Evolutionary conservation across 1,139 yeast species (phyloP).

Genomic region (Tardiomyces blankii): DNA sequence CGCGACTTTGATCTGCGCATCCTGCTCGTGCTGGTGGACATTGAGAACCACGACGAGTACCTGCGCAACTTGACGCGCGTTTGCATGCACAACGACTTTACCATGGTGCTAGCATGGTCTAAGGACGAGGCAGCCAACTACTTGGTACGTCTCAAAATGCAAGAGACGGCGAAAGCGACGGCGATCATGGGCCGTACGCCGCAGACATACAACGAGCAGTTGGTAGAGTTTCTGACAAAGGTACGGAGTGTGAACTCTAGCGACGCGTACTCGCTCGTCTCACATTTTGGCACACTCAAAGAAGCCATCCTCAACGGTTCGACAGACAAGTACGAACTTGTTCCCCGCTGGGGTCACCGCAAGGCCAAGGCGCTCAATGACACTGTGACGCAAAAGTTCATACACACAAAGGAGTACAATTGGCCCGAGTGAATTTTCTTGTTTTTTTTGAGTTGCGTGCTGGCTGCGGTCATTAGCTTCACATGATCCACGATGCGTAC

Average conservation of each 20-base stretch:
- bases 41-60: slow-evolving; percentile 61
- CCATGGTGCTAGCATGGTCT: slow-evolving; percentile 70
- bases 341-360: slow-evolving; percentile 43
- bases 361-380: slow-evolving; percentile 36
- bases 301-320: slow-evolving; percentile 35
- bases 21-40: slow-evolving; percentile 64
- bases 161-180: slow-evolving; percentile 23
- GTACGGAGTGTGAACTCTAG: slow-evolving; percentile 47
- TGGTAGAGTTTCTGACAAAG: slow-evolving; percentile 41
- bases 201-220: slow-evolving; percentile 38
- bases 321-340: slow-evolving; percentile 26
- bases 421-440: too few relatives aligned
- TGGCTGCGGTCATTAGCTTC: too few relatives aligned
- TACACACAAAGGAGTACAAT: slow-evolving; percentile 20
- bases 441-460: too few relatives aligned
- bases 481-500: too few relatives aligned
- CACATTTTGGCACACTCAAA: slow-evolving; percentile 42
- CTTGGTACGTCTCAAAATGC: slow-evolving; percentile 28
- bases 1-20: slow-evolving; percentile 43
- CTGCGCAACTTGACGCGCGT: slow-evolving; percentile 59
- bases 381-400: slow-evolving; percentile 44
- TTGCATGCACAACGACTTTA: slow-evolving; percentile 58
- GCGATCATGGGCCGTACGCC: slow-evolving; percentile 35
- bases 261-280: slow-evolving; percentile 44
- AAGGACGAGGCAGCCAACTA: slow-evolving; percentile 82